A percentile compares a stretch with the other conserved stretches of the same genome.
Evolutionary conservation across 257 asterid genomes (phyloP).

Genomic region (Nicotiana attenuata): DNA sequence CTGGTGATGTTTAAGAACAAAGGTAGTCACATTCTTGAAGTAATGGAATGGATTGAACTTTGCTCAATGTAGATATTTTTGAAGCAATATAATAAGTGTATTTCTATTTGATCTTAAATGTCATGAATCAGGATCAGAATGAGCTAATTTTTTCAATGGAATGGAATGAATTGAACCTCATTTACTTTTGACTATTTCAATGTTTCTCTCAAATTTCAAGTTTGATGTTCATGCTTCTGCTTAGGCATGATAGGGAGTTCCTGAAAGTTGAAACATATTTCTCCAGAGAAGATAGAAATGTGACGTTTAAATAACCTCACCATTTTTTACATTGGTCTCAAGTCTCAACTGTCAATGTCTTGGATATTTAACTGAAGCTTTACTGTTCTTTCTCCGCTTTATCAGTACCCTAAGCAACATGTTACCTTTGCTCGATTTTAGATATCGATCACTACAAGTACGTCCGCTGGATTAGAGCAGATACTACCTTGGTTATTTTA

Average conservation of each 20-base stretch:
- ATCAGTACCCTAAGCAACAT: background rate
- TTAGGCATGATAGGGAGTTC: too few species aligned
- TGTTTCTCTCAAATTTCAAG: too few species aligned
- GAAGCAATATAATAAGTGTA: background rate
- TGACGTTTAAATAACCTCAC: too few species aligned
- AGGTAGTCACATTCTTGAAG: background rate
- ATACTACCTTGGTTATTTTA: constrained; percentile 80
- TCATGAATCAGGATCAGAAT: background rate
- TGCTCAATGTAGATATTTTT: background rate
- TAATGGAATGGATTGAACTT: background rate
- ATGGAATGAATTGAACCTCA: too few species aligned
- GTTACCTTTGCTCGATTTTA: constrained; percentile 11
- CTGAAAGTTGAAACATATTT: too few species aligned
- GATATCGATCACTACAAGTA: constrained; percentile 73
- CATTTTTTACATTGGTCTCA: too few species aligned
- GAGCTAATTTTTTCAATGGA: too few species aligned
- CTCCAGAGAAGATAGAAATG: too few species aligned
- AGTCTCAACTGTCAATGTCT: background rate
- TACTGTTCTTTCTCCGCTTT: background rate
- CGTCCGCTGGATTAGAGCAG: constrained; percentile 84
- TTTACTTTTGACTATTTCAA: too few species aligned
- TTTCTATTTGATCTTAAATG: background rate
- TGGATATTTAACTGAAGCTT: background rate
- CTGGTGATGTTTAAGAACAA: background rate
- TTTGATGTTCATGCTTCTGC: too few species aligned